These are phyloP conservation scores for Fusarium tjaetaba DNA, from an alignment of 2,329 filamentous ascomycete species.

Conservation along the genomic window DNA sequence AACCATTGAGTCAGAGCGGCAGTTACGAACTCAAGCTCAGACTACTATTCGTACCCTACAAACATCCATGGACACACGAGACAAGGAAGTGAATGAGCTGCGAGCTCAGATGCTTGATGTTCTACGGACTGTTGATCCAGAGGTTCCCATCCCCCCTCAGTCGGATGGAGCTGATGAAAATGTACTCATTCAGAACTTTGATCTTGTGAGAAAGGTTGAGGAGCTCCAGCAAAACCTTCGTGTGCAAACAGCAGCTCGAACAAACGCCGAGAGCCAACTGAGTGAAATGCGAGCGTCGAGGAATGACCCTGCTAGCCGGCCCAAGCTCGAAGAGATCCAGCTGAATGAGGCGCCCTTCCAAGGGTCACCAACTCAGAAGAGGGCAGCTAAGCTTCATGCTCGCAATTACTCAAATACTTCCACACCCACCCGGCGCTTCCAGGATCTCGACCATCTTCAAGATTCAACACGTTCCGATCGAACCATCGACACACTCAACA, in stretches of 20 bases:
- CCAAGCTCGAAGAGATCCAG: conserved; percentile 87
- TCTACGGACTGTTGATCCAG: conserved; percentile 88
- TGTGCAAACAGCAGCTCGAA: conserved; percentile 81
- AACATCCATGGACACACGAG: conserved; percentile 78
- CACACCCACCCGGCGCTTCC: conserved; percentile 79
- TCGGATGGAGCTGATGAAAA: conserved; percentile 69
- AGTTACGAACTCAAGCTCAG: conserved; percentile 86
- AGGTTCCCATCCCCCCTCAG: conserved; percentile 71
- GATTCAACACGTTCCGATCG: conserved; percentile 87
- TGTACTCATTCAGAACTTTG: conserved; percentile 78
- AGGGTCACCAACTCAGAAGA: conserved; percentile 78
- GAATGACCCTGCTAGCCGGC: conserved; percentile 75
- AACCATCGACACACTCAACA: conserved; percentile 81
- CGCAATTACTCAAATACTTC: conserved; percentile 77
- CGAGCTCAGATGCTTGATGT: conserved; percentile 82
- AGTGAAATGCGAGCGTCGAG: conserved; percentile 79
- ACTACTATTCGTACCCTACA: conserved; percentile 85
- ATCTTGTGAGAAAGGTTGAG: conserved; percentile 87
- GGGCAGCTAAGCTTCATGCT: conserved; percentile 63
- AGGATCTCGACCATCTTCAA: conserved; percentile 66
- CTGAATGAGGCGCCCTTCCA: conserved; percentile 80
- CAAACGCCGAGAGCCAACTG: conserved; percentile 84
- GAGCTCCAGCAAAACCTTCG: conserved; percentile 88
- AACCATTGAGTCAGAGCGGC: conserved; percentile 88
- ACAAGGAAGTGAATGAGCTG: conserved; percentile 83